Evolutionary conservation across 2,329 filamentous ascomycete genomes (phyloP), one percentile per base, ranked within the genome.

Genomic region (Neofusicoccum cordaticola): DNA sequence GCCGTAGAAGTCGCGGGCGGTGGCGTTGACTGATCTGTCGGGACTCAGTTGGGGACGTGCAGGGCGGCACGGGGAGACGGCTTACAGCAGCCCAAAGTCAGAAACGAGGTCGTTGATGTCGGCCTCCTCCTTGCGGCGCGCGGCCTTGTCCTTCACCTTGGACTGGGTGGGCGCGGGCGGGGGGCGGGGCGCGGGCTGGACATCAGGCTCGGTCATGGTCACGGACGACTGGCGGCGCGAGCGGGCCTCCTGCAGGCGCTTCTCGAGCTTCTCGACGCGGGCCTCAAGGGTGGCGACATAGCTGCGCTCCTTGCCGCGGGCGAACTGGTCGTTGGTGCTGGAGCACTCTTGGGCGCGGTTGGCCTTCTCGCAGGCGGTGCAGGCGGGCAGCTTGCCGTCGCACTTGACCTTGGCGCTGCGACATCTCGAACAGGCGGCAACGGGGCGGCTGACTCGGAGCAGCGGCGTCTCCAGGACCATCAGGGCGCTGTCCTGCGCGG

Each of bases 401-500:
- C 95, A 99, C 87, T 96, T 97, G 75, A 98, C 93, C 81, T 99
- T 99, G 62, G 94, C 93, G 67, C 90, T 87, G 66, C 95, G 91
- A 81, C 91, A 94, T 82, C 90, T 84, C 66, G 90, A 91, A 75
- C 91, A 94, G 27, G 91, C 91, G 63, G 90, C 90, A 57, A 92
- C 90, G 4, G 91, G 90, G 67, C 91, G 85, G 73, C 90, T 93
- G 68, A 94, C 91, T 71, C 88, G 85, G 70, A 92, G 79, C 62
- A 89, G 78, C 19, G 88, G 88, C 39, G 86, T 82, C 56, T 83
- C 80, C 57, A 83, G 73, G 66, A 80, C 78, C 80, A 82, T 82
- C 64, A 74, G 71, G 68, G 41, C 41, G 56, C 56, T 31, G 41
- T 58, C 56, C n/a, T n/a, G 22, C 13, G 42, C 57, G 12, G 42